Conservation (phyloP, 768 basidiomycete genomes). For the Lentinula aciculospora region DNA sequence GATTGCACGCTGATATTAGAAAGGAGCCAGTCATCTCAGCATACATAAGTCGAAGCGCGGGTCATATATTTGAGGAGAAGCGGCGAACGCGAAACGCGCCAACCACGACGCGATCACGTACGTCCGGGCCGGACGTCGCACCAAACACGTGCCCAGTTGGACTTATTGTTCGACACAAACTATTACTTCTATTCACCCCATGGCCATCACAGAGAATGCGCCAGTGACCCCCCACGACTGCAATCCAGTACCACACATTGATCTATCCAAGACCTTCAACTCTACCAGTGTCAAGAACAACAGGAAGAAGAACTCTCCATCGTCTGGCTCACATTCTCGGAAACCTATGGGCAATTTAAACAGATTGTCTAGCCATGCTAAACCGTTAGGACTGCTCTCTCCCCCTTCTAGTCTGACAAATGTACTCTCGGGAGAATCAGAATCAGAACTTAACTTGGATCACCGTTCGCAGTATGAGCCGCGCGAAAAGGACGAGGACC, state of each 20-base stretch:
- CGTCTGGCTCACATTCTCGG: neutral
- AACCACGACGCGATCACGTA: neutral
- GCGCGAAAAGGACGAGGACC: conserved; percentile 9
- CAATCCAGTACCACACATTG: neutral
- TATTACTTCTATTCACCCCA: neutral
- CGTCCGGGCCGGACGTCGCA: neutral
- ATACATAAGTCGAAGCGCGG: neutral
- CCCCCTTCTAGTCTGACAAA: conserved; percentile 7
- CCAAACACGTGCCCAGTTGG: neutral
- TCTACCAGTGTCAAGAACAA: conserved; percentile 1
- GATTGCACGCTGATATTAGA: neutral
- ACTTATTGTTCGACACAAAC: neutral
- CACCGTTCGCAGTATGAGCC: neutral
- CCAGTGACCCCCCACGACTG: neutral
- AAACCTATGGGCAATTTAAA: conserved; percentile 4
- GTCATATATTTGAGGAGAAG: neutral
- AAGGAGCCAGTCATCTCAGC: neutral
- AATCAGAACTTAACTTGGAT: neutral
- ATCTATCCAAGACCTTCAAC: neutral
- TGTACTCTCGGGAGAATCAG: neutral
- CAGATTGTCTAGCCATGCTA: neutral
- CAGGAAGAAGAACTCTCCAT: neutral
- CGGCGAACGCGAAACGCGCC: neutral
- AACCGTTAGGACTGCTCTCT: conserved; percentile 6
- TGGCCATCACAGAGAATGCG: neutral